Percentiles rank a stretch among this genome's conserved stretches.
Conservation (phyloP, 805 yeast genomes). For the Barnettozyma salicaria region DNA sequence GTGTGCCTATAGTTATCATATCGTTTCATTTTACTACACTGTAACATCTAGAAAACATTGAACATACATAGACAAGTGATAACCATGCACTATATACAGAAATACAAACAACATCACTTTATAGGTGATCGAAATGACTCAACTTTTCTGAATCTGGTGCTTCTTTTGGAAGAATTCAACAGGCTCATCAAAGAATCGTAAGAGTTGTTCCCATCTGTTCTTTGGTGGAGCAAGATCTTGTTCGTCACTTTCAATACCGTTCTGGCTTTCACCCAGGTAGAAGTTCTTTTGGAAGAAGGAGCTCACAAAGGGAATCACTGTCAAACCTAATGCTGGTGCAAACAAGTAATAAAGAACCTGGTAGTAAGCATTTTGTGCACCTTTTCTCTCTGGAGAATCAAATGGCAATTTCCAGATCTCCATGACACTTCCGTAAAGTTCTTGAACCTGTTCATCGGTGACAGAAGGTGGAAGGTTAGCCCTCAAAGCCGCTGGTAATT, state of each 20-base stretch:
- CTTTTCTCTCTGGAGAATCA: constrained; percentile 29
- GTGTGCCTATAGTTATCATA: too few relatives aligned
- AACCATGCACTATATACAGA: too few relatives aligned
- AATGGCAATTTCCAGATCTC: constrained; percentile 23
- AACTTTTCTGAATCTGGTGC: not conserved
- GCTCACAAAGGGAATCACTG: constrained; percentile 27
- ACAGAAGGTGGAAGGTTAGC: constrained; percentile 23
- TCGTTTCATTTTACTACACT: too few relatives aligned
- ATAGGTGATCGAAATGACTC: too few relatives aligned
- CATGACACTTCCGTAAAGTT: constrained; percentile 24
- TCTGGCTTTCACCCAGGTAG: constrained; percentile 33
- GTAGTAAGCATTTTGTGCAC: constrained; percentile 30
- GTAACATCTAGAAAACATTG: too few relatives aligned
- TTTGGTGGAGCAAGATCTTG: constrained; percentile 7
- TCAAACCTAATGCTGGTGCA: constrained; percentile 27
- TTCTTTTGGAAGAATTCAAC: constrained; percentile 3
- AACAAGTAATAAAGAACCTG: constrained; percentile 27
- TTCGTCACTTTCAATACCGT: constrained; percentile 29
- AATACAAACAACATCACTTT: too few relatives aligned
- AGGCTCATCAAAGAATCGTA: constrained; percentile 8
- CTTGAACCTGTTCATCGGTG: constrained; percentile 19
- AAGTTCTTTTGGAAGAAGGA: constrained; percentile 31
- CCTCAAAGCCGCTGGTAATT: constrained; percentile 26
- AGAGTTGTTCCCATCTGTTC: constrained; percentile 3
- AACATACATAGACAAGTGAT: too few relatives aligned